Percentiles rank a stretch among this genome's conserved stretches.
phyloP scores from a whole-genome alignment of 768 basidiomycete species.

The Lactifluus rugatus region DNA sequence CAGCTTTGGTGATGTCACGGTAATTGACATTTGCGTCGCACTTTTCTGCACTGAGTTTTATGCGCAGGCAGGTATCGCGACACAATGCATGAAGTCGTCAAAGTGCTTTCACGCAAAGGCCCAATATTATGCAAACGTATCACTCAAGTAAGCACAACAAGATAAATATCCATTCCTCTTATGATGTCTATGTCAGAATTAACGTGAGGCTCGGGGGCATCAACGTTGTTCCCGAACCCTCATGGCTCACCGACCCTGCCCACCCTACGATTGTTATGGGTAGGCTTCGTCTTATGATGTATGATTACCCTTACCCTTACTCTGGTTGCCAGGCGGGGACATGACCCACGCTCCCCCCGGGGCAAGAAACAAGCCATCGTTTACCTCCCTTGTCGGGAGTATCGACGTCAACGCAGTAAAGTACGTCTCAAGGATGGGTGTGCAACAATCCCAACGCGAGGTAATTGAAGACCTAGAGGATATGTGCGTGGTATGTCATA shows the following conservation, averaged over 20 bases:
- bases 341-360: slow-evolving; percentile 75
- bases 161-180: not conserved
- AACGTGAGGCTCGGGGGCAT: slow-evolving; percentile 81
- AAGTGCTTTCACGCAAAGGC: slow-evolving; percentile 57
- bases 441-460: slow-evolving; percentile 58
- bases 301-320: not conserved
- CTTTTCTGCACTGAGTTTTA: not conserved
- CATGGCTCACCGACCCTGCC: slow-evolving; percentile 53
- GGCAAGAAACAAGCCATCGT: slow-evolving; percentile 63
- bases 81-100: slow-evolving; percentile 60
- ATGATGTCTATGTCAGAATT: slow-evolving; percentile 36
- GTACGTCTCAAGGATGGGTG: slow-evolving; percentile 51
- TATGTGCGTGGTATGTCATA: slow-evolving; percentile 46
- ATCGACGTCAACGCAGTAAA: slow-evolving; percentile 66
- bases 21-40: not conserved
- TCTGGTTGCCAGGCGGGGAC: slow-evolving; percentile 43
- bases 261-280: slow-evolving; percentile 75
- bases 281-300: slow-evolving; percentile 20
- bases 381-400: slow-evolving; percentile 68
- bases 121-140: slow-evolving; percentile 75
- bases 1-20: slow-evolving; percentile 8
- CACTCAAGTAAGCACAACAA: slow-evolving; percentile 48
- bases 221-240: slow-evolving; percentile 62
- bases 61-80: slow-evolving; percentile 53
- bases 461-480: slow-evolving; percentile 60